phyloP scores from a whole-genome alignment of 768 basidiomycete genomes.

The Nidularia pulvinata region DNA sequence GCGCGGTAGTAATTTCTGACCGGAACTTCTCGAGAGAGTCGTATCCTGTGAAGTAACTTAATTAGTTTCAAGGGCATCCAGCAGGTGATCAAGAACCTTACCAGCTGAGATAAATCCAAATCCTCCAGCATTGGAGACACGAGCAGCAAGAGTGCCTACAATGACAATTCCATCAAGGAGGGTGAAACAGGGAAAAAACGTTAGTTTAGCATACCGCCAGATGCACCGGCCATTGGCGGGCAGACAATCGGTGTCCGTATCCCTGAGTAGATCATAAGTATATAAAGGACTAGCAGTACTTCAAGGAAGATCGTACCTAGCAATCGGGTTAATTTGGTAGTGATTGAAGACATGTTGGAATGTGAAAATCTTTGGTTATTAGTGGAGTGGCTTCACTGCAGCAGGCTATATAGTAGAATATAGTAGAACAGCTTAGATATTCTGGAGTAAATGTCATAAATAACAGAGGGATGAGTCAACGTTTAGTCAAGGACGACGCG shows the following conservation, averaged over 20 bases:
- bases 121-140: slow-evolving; percentile 68
- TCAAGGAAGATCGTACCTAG: slow-evolving; percentile 34
- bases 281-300: not conserved
- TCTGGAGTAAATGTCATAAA: not conserved
- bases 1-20: slow-evolving; percentile 54
- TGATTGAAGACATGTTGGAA: not conserved
- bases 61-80: not conserved
- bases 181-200: not conserved
- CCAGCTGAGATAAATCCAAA: slow-evolving; percentile 78
- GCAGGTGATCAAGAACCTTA: slow-evolving; percentile 10
- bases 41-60: slow-evolving; percentile 38
- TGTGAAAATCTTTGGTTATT: not conserved
- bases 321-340: slow-evolving; percentile 37
- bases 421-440: not conserved
- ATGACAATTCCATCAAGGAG: too few relatives aligned
- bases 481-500: not conserved
- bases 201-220: slow-evolving; percentile 41
- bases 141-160: slow-evolving; percentile 50
- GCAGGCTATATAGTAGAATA: too few relatives aligned
- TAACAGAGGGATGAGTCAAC: not conserved
- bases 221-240: slow-evolving; percentile 73
- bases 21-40: slow-evolving; percentile 38
- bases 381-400: too few relatives aligned
- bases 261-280: slow-evolving; percentile 26
- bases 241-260: slow-evolving; percentile 59